phyloP scores from a whole-genome alignment of 2,329 filamentous ascomycete genomes.

The Hypoxylon sp. region DNA sequence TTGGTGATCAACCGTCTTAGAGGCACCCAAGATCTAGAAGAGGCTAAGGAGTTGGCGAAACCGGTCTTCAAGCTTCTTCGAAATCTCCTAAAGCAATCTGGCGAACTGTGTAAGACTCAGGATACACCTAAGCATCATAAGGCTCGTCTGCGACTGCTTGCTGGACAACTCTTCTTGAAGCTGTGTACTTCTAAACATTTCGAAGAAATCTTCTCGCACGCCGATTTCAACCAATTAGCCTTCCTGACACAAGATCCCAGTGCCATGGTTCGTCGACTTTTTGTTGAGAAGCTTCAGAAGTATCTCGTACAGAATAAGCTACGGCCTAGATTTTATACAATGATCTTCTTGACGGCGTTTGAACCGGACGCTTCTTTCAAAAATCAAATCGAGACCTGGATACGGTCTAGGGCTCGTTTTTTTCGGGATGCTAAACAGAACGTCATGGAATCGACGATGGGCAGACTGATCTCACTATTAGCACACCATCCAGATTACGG shows the following conservation, averaged over 20 bases:
- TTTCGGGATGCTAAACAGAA: conserved; percentile 72
- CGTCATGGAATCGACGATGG: conserved; percentile 84
- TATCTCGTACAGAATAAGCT: conserved; percentile 83
- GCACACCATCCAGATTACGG: conserved; percentile 95
- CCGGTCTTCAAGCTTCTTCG: conserved; percentile 85
- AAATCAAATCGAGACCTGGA: conserved; percentile 86
- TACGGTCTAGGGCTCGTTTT: conserved; percentile 81
- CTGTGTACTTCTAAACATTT: conserved; percentile 82
- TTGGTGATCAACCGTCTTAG: conserved; percentile 89
- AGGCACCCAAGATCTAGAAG: conserved; percentile 66
- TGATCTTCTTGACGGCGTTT: conserved; percentile 91
- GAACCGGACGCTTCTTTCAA: conserved; percentile 84
- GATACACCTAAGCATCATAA: conserved; percentile 84
- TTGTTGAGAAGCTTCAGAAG: conserved; percentile 90
- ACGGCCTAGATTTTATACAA: conserved; percentile 84
- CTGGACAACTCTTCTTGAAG: conserved; percentile 86
- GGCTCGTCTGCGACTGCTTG: conserved; percentile 83
- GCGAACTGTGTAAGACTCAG: conserved; percentile 82
- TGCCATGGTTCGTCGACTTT: conserved; percentile 80
- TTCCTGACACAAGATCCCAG: conserved; percentile 85
- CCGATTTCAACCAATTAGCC: conserved; percentile 85
- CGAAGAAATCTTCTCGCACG: conserved; percentile 79
- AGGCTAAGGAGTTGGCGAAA: conserved; percentile 71
- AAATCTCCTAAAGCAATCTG: conserved; percentile 79
- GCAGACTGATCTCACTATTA: conserved; percentile 86